These are phyloP conservation scores for Cryphonectria japonica DNA, from an alignment of 2,329 filamentous ascomycete genomes.

Conservation along the genomic window DNA sequence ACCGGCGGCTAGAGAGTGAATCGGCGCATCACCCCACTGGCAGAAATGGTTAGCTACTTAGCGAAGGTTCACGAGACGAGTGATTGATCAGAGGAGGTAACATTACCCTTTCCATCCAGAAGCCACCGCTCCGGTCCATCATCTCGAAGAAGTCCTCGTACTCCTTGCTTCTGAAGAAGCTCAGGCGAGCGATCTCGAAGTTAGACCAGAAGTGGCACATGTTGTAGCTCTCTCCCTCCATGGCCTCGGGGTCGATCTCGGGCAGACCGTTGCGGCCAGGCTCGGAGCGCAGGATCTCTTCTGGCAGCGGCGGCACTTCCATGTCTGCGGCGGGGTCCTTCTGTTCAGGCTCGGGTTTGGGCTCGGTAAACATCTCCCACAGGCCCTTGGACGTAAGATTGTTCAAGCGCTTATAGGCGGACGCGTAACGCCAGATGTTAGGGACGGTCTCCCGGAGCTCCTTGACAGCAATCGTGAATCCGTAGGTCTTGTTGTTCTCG, in stretches of 20 bases:
- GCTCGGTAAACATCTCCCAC: slow-evolving; percentile 98
- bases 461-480: slow-evolving; percentile 98
- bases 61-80: neutral
- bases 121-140: slow-evolving; percentile 97
- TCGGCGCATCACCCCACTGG: slow-evolving; percentile 97
- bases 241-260: slow-evolving; percentile 85
- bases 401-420: slow-evolving; percentile 91
- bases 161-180: slow-evolving; percentile 96
- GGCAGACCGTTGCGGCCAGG: slow-evolving; percentile 71
- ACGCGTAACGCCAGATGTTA: slow-evolving; percentile 98
- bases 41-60: slow-evolving; percentile 38
- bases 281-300: slow-evolving; percentile 80
- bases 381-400: slow-evolving; percentile 89
- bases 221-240: slow-evolving; percentile 98
- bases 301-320: slow-evolving; percentile 70
- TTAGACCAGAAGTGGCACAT: slow-evolving; percentile 99
- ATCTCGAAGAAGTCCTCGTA: slow-evolving; percentile 98
- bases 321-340: slow-evolving; percentile 63
- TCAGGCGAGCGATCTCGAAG: slow-evolving; percentile 93
- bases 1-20: slow-evolving; percentile 94
- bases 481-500: slow-evolving; percentile 93
- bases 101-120: slow-evolving; percentile 95
- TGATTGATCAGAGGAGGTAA: slow-evolving; percentile 25
- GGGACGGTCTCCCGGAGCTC: slow-evolving; percentile 96
- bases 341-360: slow-evolving; percentile 61